These are phyloP conservation scores for Trifolium pratense DNA, from an alignment of 306 rosid genomes.

Conservation along the genomic window DNA sequence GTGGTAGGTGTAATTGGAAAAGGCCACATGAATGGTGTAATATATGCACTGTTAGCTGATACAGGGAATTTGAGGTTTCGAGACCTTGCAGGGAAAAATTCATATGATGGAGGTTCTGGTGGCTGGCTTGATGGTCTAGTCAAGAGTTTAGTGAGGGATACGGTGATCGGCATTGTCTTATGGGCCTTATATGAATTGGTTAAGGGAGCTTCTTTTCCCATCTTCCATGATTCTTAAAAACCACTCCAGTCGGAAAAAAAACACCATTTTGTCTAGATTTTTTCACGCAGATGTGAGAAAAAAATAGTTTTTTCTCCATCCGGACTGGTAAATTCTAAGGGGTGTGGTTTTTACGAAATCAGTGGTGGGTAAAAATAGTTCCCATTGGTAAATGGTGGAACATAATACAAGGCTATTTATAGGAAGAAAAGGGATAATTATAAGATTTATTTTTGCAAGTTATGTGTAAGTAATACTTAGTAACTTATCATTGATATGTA, in stretches of 20 bases:
- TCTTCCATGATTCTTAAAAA: too few relatives aligned
- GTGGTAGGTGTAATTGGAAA: conserved; percentile 94
- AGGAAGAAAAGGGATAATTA: background rate
- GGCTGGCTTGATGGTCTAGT: conserved; percentile 52
- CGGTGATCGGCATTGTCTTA: conserved; percentile 64
- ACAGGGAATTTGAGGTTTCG: conserved; percentile 72
- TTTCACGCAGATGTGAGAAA: too few relatives aligned
- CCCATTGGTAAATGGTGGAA: conserved; percentile 22
- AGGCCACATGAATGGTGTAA: conserved; percentile 90
- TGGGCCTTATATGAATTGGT: conserved; percentile 78
- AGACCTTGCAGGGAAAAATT: conserved; percentile 66
- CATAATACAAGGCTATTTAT: background rate
- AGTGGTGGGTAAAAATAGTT: too few relatives aligned
- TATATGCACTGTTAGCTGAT: conserved; percentile 69
- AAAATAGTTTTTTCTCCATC: too few relatives aligned
- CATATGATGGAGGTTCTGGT: conserved; percentile 38
- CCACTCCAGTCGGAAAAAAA: too few relatives aligned
- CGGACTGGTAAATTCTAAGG: too few relatives aligned
- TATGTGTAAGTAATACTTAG: background rate
- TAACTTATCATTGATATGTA: background rate
- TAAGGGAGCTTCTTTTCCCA: too few relatives aligned
- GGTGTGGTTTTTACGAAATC: too few relatives aligned
- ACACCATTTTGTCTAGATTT: too few relatives aligned
- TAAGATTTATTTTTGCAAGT: conserved; percentile 4
- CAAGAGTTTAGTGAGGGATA: conserved; percentile 70